A percentile compares a stretch with the other conserved stretches of the same genome.
Conservation (phyloP, 1,139 yeast species). For the Saccharomycopsis crataegensis region DNA sequence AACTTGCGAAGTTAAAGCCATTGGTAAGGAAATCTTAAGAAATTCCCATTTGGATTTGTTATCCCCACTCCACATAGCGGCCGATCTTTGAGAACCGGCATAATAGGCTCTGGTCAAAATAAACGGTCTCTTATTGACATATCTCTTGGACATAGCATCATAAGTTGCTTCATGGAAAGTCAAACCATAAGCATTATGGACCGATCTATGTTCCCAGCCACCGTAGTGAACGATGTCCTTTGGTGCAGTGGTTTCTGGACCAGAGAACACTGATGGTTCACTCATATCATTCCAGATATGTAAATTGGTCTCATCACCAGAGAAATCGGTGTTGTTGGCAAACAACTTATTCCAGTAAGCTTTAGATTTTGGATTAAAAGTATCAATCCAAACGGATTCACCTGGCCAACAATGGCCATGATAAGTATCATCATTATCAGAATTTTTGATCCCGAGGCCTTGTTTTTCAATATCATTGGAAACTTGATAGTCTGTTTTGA, state of each 20-base stretch:
- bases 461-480: constrained; percentile 44
- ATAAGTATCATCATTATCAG: constrained; percentile 44
- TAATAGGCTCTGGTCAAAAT: constrained; percentile 80
- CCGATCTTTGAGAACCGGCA: constrained; percentile 86
- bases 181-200: constrained; percentile 80
- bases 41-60: constrained; percentile 92
- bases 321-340: constrained; percentile 36
- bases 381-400: constrained; percentile 87
- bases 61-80: constrained; percentile 98
- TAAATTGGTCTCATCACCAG: constrained; percentile 54
- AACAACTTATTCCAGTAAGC: constrained; percentile 52
- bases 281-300: constrained; percentile 98
- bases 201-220: constrained; percentile 82
- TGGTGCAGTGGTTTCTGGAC: constrained; percentile 89
- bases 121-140: constrained; percentile 62
- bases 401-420: constrained; percentile 99
- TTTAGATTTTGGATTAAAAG: constrained; percentile 58
- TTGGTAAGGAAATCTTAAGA: constrained; percentile 71
- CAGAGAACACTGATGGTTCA: constrained; percentile 91
- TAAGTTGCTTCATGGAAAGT: constrained; percentile 77
- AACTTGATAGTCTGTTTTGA: constrained; percentile 62
- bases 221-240: constrained; percentile 74
- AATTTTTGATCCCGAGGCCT: constrained; percentile 35
- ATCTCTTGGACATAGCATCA: constrained; percentile 51
- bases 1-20: constrained; percentile 73